These are phyloP conservation scores for Xerocomellus chrysenteron DNA, from an alignment of 768 basidiomycete species.

Conservation along the genomic window DNA sequence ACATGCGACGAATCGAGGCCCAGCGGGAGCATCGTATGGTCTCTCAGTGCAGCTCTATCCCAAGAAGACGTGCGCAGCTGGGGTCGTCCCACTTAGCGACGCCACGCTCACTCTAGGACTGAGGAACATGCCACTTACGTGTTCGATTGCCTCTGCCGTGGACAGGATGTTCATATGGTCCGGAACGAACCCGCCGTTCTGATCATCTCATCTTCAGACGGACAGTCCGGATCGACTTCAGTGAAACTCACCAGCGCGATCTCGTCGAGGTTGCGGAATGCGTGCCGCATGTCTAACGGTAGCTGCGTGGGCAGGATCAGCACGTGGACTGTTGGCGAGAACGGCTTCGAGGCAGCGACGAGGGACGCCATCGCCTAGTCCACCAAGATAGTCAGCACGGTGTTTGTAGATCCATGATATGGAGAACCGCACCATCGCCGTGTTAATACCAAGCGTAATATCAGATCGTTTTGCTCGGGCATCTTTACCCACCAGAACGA, in stretches of 20 bases:
- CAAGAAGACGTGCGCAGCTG: slow-evolving; percentile 57
- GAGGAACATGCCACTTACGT: slow-evolving; percentile 42
- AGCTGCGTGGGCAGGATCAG: slow-evolving; percentile 72
- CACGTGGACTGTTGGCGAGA: slow-evolving; percentile 70
- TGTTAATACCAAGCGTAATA: slow-evolving; percentile 59
- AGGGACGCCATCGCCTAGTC: slow-evolving; percentile 52
- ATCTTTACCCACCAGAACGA: slow-evolving; percentile 65
- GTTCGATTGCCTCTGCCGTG: slow-evolving; percentile 50
- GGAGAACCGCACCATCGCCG: slow-evolving; percentile 48
- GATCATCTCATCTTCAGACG: not conserved
- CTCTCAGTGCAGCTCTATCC: slow-evolving; percentile 46
- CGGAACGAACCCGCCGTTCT: slow-evolving; percentile 56
- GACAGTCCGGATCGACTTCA: not conserved
- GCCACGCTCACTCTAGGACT: not conserved
- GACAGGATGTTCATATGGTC: slow-evolving; percentile 80
- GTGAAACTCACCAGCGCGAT: slow-evolving; percentile 47
- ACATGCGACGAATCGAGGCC: slow-evolving; percentile 42
- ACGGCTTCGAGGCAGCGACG: slow-evolving; percentile 58
- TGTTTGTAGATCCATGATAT: not conserved
- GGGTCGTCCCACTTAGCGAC: slow-evolving; percentile 5
- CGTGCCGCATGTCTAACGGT: slow-evolving; percentile 66
- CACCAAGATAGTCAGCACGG: not conserved
- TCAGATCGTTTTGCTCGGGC: slow-evolving; percentile 60
- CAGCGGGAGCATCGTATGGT: slow-evolving; percentile 56
- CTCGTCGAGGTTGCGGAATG: slow-evolving; percentile 72